phyloP scores from a whole-genome alignment of 2,329 filamentous ascomycete genomes.

The Elsinoe perseae region DNA sequence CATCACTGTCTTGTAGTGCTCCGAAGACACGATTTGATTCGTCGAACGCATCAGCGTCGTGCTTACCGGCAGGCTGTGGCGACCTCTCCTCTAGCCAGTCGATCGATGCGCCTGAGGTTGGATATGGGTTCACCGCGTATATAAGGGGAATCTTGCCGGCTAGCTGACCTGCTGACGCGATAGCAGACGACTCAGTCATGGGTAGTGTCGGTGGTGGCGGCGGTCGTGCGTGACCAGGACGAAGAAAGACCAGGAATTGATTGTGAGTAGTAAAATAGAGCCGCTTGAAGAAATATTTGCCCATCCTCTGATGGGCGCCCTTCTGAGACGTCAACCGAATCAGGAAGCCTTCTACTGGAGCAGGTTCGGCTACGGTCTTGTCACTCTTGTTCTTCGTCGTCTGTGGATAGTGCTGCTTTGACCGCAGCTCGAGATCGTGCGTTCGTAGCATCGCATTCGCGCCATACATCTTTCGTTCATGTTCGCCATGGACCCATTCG shows the following conservation, averaged over 20 bases:
- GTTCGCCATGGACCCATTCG: slow-evolving; percentile 59
- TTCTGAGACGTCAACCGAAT: slow-evolving; percentile 57
- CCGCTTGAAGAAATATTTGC: slow-evolving; percentile 56
- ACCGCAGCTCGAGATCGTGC: slow-evolving; percentile 58
- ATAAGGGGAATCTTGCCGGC: slow-evolving; percentile 51
- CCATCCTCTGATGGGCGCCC: slow-evolving; percentile 50
- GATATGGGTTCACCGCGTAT: slow-evolving; percentile 56
- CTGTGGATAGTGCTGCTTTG: slow-evolving; percentile 58
- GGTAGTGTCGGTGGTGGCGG: slow-evolving; percentile 52
- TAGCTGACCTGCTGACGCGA: slow-evolving; percentile 50
- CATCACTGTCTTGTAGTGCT: slow-evolving; percentile 53
- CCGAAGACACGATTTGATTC: slow-evolving; percentile 52
- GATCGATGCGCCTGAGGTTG: slow-evolving; percentile 44
- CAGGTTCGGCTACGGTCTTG: slow-evolving; percentile 48
- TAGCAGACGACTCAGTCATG: slow-evolving; percentile 34
- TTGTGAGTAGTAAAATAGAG: slow-evolving; percentile 59
- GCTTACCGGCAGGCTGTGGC: slow-evolving; percentile 40
- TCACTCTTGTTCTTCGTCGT: slow-evolving; percentile 34
- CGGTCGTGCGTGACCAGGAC: slow-evolving; percentile 48
- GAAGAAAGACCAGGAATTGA: slow-evolving; percentile 55
- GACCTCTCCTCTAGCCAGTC: slow-evolving; percentile 46
- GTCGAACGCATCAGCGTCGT: slow-evolving; percentile 52
- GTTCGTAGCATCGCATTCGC: slow-evolving; percentile 59
- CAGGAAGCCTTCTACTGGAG: slow-evolving; percentile 58
- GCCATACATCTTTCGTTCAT: slow-evolving; percentile 62